Percentiles rank a stretch among this genome's conserved stretches.
These are phyloP conservation scores for Fomes fomentarius DNA, from an alignment of 1,284 basidiomycete species.

Conservation along the genomic window DNA sequence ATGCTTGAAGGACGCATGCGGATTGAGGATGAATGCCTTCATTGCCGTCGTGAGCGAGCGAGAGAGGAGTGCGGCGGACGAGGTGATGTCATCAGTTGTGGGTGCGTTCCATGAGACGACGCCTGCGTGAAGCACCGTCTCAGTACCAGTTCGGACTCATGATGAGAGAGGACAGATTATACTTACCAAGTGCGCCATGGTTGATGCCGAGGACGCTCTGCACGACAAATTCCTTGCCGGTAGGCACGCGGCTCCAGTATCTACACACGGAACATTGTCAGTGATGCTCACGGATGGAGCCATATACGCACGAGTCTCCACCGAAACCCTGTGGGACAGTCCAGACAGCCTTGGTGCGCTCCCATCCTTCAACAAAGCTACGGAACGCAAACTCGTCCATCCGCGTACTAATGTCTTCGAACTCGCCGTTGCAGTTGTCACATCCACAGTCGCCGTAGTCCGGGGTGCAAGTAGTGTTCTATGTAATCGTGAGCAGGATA, in stretches of 20 bases:
- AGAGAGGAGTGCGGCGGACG: constrained; percentile 57
- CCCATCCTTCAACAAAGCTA: constrained; percentile 64
- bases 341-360: constrained; percentile 68
- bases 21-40: constrained; percentile 42
- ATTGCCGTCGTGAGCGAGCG: constrained; percentile 39
- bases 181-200: constrained; percentile 63
- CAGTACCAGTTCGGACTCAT: background rate
- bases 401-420: constrained; percentile 65
- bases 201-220: constrained; percentile 69
- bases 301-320: constrained; percentile 49
- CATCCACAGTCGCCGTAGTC: constrained; percentile 75
- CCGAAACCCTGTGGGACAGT: constrained; percentile 80
- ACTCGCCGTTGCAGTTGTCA: constrained; percentile 52
- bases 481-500: background rate
- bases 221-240: constrained; percentile 69
- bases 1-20: constrained; percentile 32
- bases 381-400: constrained; percentile 65
- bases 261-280: constrained; percentile 36
- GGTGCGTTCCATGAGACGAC: constrained; percentile 74
- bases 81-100: constrained; percentile 60
- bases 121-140: constrained; percentile 37
- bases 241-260: constrained; percentile 70
- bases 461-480: constrained; percentile 53
- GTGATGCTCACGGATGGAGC: background rate
- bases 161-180: background rate